Evolutionary conservation across 805 yeast species (phyloP), one percentile per base, ranked within the genome.

Genomic region (Ogataea neopini): DNA sequence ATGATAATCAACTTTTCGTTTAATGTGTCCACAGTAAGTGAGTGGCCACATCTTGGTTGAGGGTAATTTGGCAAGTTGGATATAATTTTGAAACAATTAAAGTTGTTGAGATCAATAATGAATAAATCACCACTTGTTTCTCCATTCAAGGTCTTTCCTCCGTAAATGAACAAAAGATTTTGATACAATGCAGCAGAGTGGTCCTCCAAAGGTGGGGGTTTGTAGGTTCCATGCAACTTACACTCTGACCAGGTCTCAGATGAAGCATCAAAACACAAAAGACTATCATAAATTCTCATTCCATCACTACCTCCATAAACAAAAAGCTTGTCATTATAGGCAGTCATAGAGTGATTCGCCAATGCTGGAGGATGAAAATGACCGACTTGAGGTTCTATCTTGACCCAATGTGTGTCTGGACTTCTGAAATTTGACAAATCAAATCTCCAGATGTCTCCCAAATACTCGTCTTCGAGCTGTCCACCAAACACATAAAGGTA

Each of bases 401-500:
- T 73, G 57, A 84, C 86, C 99, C 99, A 92, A 48, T 79, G 79
- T 1, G 96, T 89, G 52, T 80, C 80, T 14, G 95, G 86, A 53
- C 86, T 81, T 59, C 95, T 80, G 70, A 92, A 88, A 14, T 89
- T 80, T 28, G 94, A 86, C 54, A 92, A 74, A 66, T 94, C 97
- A 68, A 89, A 94, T 50, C 81, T 81, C 72, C 86, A 84, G 60
- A 92, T 69, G 65, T 94, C 98, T 64, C 85, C 84, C 68, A 88
- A 91, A 57, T 77, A 79, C 14, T 81, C 81, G 64, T 90, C 94
- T 54, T 79, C 83, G 53, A 91, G 77, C 67, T 92, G 97, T 48
- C 99, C 99, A 48, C 99, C 99, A 70, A 89, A 94, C 4, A 94
- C 74, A 65, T 84, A 94, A 40, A 94, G 73, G 48, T 79, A 69